Evolutionary conservation across 306 rosid genomes (phyloP), one percentile per base, ranked within the genome.

Genomic region (Acacia acuminata): DNA sequence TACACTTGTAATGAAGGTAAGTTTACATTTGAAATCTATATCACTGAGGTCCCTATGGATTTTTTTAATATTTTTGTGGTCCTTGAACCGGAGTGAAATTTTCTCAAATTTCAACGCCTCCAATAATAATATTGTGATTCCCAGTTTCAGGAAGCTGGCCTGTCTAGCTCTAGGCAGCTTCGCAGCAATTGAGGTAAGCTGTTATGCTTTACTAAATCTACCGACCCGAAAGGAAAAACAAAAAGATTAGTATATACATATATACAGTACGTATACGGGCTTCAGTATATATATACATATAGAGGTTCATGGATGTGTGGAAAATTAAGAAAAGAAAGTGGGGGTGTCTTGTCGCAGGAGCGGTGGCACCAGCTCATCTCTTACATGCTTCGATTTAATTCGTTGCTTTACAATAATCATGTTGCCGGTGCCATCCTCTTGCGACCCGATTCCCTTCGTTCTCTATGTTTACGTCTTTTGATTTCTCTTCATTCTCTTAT

Each of bases 311-410:
- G 53, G 14, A 16, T 48, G 19, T 11, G 53, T 14, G 53, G 53
- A 48, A 44, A 48, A 13, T 14, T 48, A 48, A 48, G 17, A 48
- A 56, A 56, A 56, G 10, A 17, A 4, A 58, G 69, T 63, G 20
- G 27, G 69, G 69, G 42, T 38, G 13, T 81, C 12, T 2, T 80
- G 87, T 84, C 87, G 84, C 79, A 85, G 84, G 85, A 85, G 85
- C 3, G 85, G 79, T 85, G 76, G 69, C 67, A 71, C 78, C 71
- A 27, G n/a, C 43, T 47, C 42, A 19, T 7, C 3, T 44, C 17
- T 48, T 48, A 48, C 15, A 47, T 47, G 51, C 14, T 34, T 34
- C 38, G 38, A 47, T 47, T 47, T 47, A 34, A 34, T 47, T 8
- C 51, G 14, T 11, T 76, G 1, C 30, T 34, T 34, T 34, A 4